Conservation (phyloP, 2,329 filamentous ascomycete genomes). For the Stenocarpella maydis region DNA sequence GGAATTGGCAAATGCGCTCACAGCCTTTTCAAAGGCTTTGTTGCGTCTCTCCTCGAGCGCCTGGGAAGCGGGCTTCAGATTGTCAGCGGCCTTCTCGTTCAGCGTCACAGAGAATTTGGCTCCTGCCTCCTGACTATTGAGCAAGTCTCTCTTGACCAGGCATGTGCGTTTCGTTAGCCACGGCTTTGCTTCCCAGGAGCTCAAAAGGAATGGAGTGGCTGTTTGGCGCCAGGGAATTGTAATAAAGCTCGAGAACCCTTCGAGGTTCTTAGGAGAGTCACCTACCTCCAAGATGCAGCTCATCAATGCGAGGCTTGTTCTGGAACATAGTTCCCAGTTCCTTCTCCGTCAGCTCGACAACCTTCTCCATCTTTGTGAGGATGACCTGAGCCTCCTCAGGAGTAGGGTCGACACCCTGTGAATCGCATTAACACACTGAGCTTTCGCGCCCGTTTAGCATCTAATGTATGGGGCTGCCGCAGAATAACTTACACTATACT, state of each 20-base stretch:
- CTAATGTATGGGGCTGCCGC: too few species aligned
- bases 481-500: constrained; percentile 38
- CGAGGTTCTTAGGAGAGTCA: background rate
- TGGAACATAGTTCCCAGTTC: constrained; percentile 39
- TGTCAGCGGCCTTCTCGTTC: constrained; percentile 37
- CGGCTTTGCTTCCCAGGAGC: background rate
- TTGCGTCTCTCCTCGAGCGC: constrained; percentile 37
- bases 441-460: background rate
- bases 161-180: constrained; percentile 22
- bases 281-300: constrained; percentile 33
- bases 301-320: constrained; percentile 36
- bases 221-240: background rate
- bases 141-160: constrained; percentile 40
- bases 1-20: constrained; percentile 36
- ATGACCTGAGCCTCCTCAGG: constrained; percentile 39
- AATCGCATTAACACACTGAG: background rate
- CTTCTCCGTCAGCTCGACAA: constrained; percentile 40
- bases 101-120: constrained; percentile 37
- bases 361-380: constrained; percentile 38
- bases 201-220: background rate
- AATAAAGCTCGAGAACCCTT: background rate
- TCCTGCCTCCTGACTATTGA: constrained; percentile 36
- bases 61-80: constrained; percentile 37
- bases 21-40: constrained; percentile 37
- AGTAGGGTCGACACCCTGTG: constrained; percentile 36